Percentiles rank a stretch among this genome's conserved stretches.
phyloP scores from a whole-genome alignment of 768 basidiomycete species.

The Rhodosporidiobolus odoratus region DNA sequence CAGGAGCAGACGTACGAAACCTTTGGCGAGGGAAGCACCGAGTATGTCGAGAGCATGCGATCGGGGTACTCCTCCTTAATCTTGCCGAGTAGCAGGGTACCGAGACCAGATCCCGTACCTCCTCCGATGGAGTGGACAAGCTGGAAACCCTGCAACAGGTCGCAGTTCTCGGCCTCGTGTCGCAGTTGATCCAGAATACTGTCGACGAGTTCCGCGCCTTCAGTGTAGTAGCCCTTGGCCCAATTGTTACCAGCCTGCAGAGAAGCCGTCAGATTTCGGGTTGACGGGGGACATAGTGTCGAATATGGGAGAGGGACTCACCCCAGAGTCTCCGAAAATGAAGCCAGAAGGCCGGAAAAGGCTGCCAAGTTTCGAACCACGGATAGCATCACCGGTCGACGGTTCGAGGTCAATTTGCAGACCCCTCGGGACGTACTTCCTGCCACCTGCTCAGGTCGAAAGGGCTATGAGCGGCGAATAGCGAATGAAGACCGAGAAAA shows the following conservation, averaged over 20 bases:
- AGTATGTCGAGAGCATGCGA: slow-evolving; percentile 55
- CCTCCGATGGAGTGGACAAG: slow-evolving; percentile 84
- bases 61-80: slow-evolving; percentile 60
- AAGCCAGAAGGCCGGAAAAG: slow-evolving; percentile 85
- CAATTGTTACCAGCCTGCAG: slow-evolving; percentile 82
- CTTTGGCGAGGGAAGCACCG: slow-evolving; percentile 57
- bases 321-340: slow-evolving; percentile 18
- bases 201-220: slow-evolving; percentile 81
- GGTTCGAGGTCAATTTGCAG: slow-evolving; percentile 85
- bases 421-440: slow-evolving; percentile 81
- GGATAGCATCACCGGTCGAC: slow-evolving; percentile 66
- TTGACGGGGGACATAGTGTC: no score
- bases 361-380: slow-evolving; percentile 51
- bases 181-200: slow-evolving; percentile 64
- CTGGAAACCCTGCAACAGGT: slow-evolving; percentile 83
- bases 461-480: not conserved
- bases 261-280: slow-evolving; percentile 36
- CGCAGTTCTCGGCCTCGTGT: slow-evolving; percentile 63
- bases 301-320: not conserved
- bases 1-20: slow-evolving; percentile 57
- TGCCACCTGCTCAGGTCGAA: not conserved
- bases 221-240: slow-evolving; percentile 89
- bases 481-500: not conserved
- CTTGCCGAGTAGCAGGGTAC: slow-evolving; percentile 72
- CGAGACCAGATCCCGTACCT: slow-evolving; percentile 81